phyloP scores from a whole-genome alignment of 768 basidiomycete genomes.

The Boletus subcaerulescens region DNA sequence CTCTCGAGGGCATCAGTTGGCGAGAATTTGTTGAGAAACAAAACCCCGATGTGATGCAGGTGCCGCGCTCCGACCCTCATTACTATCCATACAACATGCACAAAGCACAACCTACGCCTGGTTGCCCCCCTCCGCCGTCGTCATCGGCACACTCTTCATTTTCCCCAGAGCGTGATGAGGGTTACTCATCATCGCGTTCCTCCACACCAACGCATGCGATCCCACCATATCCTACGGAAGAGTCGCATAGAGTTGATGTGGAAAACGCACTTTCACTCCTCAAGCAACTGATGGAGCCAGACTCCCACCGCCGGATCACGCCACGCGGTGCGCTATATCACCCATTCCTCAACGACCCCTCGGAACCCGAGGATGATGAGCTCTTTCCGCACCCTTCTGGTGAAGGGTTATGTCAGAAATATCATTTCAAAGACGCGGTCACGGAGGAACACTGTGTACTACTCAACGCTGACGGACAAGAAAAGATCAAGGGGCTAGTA shows the following conservation, averaged over 20 bases:
- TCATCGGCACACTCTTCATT: slow-evolving; percentile 33
- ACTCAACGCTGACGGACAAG: slow-evolving; percentile 37
- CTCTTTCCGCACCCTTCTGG: slow-evolving; percentile 68
- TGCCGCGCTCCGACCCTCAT: slow-evolving; percentile 46
- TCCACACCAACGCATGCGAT: slow-evolving; percentile 14
- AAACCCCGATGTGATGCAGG: slow-evolving; percentile 66
- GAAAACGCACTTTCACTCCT: slow-evolving; percentile 73
- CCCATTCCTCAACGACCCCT: slow-evolving; percentile 61
- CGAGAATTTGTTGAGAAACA: slow-evolving; percentile 69
- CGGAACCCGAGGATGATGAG: slow-evolving; percentile 55
- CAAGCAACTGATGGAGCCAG: slow-evolving; percentile 68
- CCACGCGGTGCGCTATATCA: slow-evolving; percentile 77
- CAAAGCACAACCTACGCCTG: slow-evolving; percentile 26
- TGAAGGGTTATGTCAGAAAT: slow-evolving; percentile 60
- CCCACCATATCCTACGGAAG: slow-evolving; percentile 28
- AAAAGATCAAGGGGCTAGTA: slow-evolving; percentile 32
- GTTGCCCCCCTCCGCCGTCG: slow-evolving; percentile 30
- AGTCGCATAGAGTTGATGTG: slow-evolving; percentile 51
- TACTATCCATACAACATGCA: slow-evolving; percentile 51
- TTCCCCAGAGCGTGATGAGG: slow-evolving; percentile 14
- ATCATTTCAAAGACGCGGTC: slow-evolving; percentile 60
- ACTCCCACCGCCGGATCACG: slow-evolving; percentile 73
- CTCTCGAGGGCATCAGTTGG: slow-evolving; percentile 66
- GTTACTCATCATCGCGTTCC: slow-evolving; percentile 22
- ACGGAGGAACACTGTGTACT: slow-evolving; percentile 54